These are phyloP conservation scores for Tilletia walkeri DNA, from an alignment of 1,284 basidiomycete species.

Conservation along the genomic window DNA sequence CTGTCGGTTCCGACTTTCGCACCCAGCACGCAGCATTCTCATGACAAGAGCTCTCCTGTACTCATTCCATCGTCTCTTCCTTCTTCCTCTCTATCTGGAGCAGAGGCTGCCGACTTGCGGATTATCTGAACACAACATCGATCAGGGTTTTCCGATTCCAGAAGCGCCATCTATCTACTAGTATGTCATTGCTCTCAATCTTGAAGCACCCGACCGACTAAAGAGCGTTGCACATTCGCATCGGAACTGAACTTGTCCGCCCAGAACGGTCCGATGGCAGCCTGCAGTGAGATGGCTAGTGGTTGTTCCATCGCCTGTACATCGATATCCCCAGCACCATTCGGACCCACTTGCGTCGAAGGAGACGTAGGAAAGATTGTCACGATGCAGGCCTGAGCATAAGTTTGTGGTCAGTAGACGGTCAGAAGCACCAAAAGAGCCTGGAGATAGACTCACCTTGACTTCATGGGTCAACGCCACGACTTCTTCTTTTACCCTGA, in stretches of 20 bases:
- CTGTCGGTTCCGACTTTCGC: background rate
- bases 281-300: conserved; percentile 4
- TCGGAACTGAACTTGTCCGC: background rate
- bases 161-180: too few relatives aligned
- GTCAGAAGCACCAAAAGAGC: background rate
- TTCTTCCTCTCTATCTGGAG: too few relatives aligned
- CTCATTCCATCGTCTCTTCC: too few relatives aligned
- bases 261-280: conserved; percentile 12
- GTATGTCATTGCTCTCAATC: too few relatives aligned
- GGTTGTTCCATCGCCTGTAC: conserved; percentile 4
- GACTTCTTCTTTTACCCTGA: conserved; percentile 5
- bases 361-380: background rate
- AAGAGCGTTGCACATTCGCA: background rate
- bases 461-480: conserved; percentile 5
- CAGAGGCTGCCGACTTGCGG: too few relatives aligned
- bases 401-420: background rate
- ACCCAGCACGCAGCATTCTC: too few relatives aligned
- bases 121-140: too few relatives aligned
- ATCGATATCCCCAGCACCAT: background rate
- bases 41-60: too few relatives aligned
- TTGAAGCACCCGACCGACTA: background rate
- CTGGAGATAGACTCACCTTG: background rate
- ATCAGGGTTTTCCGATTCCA: too few relatives aligned
- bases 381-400: conserved; percentile 1
- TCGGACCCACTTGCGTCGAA: background rate